A percentile compares a stretch with the other conserved stretches of the same genome.
Evolutionary conservation across 306 rosid genomes (phyloP).

Genomic region (Glycine latifolia): DNA sequence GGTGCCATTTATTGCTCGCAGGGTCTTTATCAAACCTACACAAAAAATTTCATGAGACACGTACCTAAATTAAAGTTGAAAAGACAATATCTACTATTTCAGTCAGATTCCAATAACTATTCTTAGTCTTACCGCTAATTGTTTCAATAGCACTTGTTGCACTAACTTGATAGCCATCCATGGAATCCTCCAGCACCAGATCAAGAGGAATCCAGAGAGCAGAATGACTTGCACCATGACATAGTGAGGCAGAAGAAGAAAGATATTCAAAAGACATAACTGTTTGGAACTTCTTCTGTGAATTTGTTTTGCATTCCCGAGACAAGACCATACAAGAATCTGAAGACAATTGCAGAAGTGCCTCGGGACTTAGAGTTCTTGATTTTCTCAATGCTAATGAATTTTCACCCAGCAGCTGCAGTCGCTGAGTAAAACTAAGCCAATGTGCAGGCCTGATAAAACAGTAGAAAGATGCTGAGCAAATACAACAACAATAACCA

Average conservation of each 20-base stretch:
- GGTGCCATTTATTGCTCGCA: constrained; percentile 91
- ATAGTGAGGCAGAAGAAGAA: constrained; percentile 75
- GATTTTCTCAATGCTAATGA: constrained; percentile 80
- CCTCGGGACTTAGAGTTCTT: constrained; percentile 68
- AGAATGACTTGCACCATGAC: constrained; percentile 79
- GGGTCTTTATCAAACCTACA: constrained; percentile 87
- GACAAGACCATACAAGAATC: constrained; percentile 60
- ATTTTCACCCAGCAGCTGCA: constrained; percentile 69
- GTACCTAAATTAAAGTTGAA: constrained; percentile 24
- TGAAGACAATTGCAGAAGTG: constrained; percentile 67
- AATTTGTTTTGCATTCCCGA: constrained; percentile 72
- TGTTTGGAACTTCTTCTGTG: constrained; percentile 67
- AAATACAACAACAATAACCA: constrained; percentile 23
- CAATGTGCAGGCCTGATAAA: constrained; percentile 83
- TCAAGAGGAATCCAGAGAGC: constrained; percentile 99
- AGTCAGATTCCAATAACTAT: constrained; percentile 38
- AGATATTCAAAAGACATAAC: constrained; percentile 84
- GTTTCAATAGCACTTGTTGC: constrained; percentile 89
- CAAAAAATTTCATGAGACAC: constrained; percentile 17
- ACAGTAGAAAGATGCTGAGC: constrained; percentile 33
- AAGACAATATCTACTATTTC: constrained; percentile 24
- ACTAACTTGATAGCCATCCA: constrained; percentile 95
- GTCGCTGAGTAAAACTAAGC: constrained; percentile 66
- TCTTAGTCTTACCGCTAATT: constrained; percentile 66
- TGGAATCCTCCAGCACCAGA: constrained; percentile 90